Evolutionary conservation across 2,329 filamentous ascomycete species (phyloP).

Genomic region (Lachnellula cervina): DNA sequence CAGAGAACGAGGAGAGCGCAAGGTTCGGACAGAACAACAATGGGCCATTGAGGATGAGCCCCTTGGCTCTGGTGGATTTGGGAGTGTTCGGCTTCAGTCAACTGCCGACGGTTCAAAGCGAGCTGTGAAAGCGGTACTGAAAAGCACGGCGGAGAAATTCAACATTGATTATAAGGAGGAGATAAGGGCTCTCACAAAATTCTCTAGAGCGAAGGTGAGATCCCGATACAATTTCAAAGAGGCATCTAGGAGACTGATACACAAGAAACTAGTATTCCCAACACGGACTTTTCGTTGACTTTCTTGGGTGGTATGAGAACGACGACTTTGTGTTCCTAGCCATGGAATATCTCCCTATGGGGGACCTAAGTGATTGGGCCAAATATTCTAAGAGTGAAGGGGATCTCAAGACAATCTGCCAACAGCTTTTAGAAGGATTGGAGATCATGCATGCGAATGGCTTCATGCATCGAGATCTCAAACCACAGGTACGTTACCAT

Average conservation of each 20-base stretch:
- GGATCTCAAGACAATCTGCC: neutral
- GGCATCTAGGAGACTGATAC: too few relatives aligned
- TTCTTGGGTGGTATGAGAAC: constrained; percentile 35
- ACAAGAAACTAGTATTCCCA: too few relatives aligned
- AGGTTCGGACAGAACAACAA: too few relatives aligned
- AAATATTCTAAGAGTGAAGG: neutral
- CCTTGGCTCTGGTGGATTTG: too few relatives aligned
- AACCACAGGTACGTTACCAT: constrained; percentile 3
- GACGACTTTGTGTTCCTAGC: constrained; percentile 30
- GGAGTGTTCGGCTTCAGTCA: too few relatives aligned
- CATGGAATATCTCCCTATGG: constrained; percentile 36
- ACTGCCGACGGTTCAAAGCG: too few relatives aligned
- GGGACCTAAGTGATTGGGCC: constrained; percentile 29
- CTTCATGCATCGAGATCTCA: constrained; percentile 11
- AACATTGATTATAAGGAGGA: too few relatives aligned
- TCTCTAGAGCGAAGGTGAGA: constrained; percentile 8
- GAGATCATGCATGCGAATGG: constrained; percentile 8
- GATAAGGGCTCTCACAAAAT: neutral
- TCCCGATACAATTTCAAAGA: neutral
- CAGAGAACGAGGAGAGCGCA: too few relatives aligned
- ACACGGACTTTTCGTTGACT: constrained; percentile 24
- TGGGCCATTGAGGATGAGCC: too few relatives aligned
- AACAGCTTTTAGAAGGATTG: constrained; percentile 5
- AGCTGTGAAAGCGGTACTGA: too few relatives aligned
- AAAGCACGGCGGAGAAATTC: too few relatives aligned